phyloP scores from a whole-genome alignment of 1,139 yeast genomes.

The Yamadazyma aaseri region DNA sequence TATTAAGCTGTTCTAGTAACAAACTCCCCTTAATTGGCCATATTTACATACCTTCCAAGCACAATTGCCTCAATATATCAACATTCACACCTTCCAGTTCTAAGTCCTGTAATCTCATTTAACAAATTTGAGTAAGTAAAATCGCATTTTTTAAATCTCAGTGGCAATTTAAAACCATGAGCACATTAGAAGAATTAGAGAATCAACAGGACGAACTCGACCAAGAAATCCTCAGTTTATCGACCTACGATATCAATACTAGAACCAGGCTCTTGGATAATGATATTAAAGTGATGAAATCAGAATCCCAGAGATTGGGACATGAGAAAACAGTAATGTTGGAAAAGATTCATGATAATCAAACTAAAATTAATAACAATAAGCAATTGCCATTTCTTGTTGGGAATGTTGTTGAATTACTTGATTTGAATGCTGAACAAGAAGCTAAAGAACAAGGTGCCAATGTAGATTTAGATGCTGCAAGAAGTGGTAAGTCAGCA shows the following conservation, averaged over 20 bases:
- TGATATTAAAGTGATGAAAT: slow-evolving; percentile 93
- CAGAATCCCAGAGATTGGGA: slow-evolving; percentile 84
- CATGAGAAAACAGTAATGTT: slow-evolving; percentile 93
- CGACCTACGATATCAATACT: slow-evolving; percentile 82
- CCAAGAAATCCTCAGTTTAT: slow-evolving; percentile 72
- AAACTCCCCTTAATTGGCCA: background rate
- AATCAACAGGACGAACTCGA: slow-evolving; percentile 58
- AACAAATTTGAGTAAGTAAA: background rate
- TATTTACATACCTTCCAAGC: slow-evolving; percentile 30
- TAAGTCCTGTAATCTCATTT: background rate
- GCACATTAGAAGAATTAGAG: slow-evolving; percentile 70
- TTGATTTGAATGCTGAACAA: slow-evolving; percentile 85
- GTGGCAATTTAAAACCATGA: slow-evolving; percentile 38
- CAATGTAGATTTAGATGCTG: slow-evolving; percentile 88
- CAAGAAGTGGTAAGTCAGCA: slow-evolving; percentile 94
- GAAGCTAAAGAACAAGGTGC: slow-evolving; percentile 93
- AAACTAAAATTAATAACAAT: slow-evolving; percentile 93
- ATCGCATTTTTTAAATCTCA: slow-evolving; percentile 2
- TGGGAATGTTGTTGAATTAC: slow-evolving; percentile 94
- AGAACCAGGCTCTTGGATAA: slow-evolving; percentile 82
- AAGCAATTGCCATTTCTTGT: slow-evolving; percentile 94
- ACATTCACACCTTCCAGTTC: slow-evolving; percentile 42
- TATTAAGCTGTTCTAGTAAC: slow-evolving; percentile 2
- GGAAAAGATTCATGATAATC: slow-evolving; percentile 93
- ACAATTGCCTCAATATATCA: slow-evolving; percentile 57